phyloP scores from a whole-genome alignment of 495 filamentous ascomycete genomes.

The Rostrohypoxylon terebratum region DNA sequence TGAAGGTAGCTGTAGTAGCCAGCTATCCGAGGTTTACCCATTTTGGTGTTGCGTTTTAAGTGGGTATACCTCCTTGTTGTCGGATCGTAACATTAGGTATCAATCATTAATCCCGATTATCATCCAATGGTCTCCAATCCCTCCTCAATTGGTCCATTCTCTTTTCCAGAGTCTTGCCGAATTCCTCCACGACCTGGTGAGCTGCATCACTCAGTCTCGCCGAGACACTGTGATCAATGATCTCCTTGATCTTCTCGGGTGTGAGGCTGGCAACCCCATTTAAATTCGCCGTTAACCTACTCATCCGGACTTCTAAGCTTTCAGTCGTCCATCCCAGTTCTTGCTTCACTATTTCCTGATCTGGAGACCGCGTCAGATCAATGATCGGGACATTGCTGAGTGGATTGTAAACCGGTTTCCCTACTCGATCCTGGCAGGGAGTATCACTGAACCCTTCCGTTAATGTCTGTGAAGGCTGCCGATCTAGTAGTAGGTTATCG shows the following conservation, averaged over 20 bases:
- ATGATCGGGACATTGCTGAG: constrained; percentile 7
- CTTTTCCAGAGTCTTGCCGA: neutral
- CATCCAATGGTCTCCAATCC: neutral
- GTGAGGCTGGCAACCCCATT: constrained; percentile 5
- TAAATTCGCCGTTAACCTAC: neutral
- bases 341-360: neutral
- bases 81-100: no score
- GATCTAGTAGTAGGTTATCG: neutral
- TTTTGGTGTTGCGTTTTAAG: no score
- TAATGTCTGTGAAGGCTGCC: neutral
- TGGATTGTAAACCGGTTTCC: neutral
- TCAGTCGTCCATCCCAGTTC: neutral
- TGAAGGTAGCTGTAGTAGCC: no score
- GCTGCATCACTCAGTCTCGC: neutral
- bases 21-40: no score
- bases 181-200: neutral
- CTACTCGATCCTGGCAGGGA: neutral
- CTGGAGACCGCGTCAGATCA: constrained; percentile 13
- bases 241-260: constrained; percentile 5
- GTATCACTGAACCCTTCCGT: neutral
- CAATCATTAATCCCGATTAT: no score
- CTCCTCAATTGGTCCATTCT: neutral
- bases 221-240: constrained; percentile 2
- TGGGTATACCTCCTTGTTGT: no score
- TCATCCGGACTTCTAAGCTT: neutral